Percentiles rank a stretch among this genome's conserved stretches.
Conservation (phyloP, 2,329 filamentous ascomycete genomes). For the Truncatella angustata region DNA sequence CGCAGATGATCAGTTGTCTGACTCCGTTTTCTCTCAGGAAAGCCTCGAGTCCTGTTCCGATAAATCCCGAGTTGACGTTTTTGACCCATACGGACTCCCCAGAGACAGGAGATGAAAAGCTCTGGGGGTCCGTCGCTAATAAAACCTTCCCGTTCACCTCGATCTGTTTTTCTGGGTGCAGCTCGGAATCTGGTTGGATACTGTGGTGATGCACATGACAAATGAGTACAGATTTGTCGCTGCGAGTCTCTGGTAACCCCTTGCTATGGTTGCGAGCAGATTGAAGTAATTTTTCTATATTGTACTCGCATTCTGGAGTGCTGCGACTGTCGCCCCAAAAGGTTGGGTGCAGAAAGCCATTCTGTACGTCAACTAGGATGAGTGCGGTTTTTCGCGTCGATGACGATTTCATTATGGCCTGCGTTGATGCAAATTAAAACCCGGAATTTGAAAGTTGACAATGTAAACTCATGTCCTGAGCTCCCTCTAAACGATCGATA, state of each 20-base stretch:
- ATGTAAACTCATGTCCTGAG: too few relatives aligned
- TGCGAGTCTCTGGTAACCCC: not conserved
- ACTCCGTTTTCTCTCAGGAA: slow-evolving; percentile 31
- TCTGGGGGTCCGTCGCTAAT: slow-evolving; percentile 27
- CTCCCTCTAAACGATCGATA: too few relatives aligned
- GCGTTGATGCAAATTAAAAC: too few relatives aligned
- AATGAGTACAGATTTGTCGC: slow-evolving; percentile 27
- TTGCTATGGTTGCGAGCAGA: slow-evolving; percentile 22
- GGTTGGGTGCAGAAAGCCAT: slow-evolving; percentile 36
- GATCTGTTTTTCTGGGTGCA: slow-evolving; percentile 32
- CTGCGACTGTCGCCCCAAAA: slow-evolving; percentile 40
- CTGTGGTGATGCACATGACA: slow-evolving; percentile 47
- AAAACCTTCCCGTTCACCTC: slow-evolving; percentile 22
- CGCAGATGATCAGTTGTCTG: slow-evolving; percentile 37
- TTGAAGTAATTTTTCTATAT: slow-evolving; percentile 35
- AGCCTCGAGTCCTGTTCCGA: slow-evolving; percentile 40
- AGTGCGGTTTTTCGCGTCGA: slow-evolving; percentile 34
- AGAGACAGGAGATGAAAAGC: slow-evolving; percentile 22
- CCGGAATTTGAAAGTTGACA: too few relatives aligned
- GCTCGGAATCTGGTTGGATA: slow-evolving; percentile 26
- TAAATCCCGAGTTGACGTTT: slow-evolving; percentile 43
- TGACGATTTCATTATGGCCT: slow-evolving; percentile 16
- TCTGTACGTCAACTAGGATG: slow-evolving; percentile 47
- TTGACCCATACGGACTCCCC: slow-evolving; percentile 41
- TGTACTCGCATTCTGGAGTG: slow-evolving; percentile 42